Evolutionary conservation across 345 rosid genomes (phyloP), one percentile per base, ranked within the genome.

Genomic region (Syzygium oleosum): DNA sequence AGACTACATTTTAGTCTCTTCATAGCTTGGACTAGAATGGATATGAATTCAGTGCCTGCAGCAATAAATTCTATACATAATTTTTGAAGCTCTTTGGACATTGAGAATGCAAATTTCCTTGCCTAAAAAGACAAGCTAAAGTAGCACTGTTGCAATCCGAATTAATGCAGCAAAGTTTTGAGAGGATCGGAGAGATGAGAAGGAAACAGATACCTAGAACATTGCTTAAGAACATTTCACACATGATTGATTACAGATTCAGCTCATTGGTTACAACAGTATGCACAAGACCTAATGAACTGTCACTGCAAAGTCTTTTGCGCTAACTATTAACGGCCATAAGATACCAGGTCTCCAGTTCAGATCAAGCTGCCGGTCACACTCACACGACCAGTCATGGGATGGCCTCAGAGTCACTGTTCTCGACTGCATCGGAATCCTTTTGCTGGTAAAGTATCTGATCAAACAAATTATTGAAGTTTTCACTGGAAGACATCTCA

Each of bases 391-490:
- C 25, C 11, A 22, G 27, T 56, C 27, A 56, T 56, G 61, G n/a
- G 61, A 56, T 56, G 61, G 27, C 2, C 59, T 85, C 51, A 79
- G 14, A 53, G 29, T 90, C 88, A 52, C 88, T 88, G 9, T 87
- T 84, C 59, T 87, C 85, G 12, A 90, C 80, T 43, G 89, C 46
- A 52, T 89, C 83, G 13, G 88, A 31, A 41, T 89, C 92, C 86
- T 88, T 90, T 1, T 90, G 89, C 63, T 91, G 92, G 85, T 89
- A 85, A n/a, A 89, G 85, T 17, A 93, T 87, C 88, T 85, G 86
- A 55, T 89, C 86, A n/a, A 90, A 88, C 27, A 91, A 68, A 46
- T 23, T 34, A 29, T 88, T 89, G 19, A 92, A 86, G 12, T 86
- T 89, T 46, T 85, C 85, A 8, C 34, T 65, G 6, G 84, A 84